phyloP scores from a whole-genome alignment of 148 eudicot genomes.

The Agrostemma githago region DNA sequence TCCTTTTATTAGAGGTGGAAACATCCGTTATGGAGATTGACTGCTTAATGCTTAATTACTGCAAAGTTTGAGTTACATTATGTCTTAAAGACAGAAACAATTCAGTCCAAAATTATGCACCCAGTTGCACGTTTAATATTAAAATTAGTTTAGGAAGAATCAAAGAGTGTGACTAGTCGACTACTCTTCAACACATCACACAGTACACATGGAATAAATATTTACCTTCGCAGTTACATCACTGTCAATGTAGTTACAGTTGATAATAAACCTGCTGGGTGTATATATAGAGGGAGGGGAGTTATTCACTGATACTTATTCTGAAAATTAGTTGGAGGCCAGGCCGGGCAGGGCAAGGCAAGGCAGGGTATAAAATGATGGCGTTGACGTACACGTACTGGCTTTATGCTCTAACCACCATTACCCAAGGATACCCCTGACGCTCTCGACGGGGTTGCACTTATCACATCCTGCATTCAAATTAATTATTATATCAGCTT shows the following conservation, averaged over 20 bases:
- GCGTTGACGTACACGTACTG: conserved; percentile 8
- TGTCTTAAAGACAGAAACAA: no score
- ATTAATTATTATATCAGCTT: neutral
- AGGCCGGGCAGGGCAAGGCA: no score
- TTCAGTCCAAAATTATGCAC: no score
- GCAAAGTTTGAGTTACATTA: no score
- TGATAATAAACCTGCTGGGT: neutral
- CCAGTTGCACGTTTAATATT: neutral
- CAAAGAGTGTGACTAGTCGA: neutral
- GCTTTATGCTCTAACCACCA: conserved; percentile 5
- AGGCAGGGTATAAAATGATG: neutral
- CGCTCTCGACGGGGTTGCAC: conserved; percentile 12
- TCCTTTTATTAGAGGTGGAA: no score
- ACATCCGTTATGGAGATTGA: no score
- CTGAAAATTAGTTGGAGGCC: neutral
- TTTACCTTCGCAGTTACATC: conserved; percentile 7
- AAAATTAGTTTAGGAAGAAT: neutral
- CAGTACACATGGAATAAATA: neutral
- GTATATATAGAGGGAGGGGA: neutral
- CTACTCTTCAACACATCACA: neutral
- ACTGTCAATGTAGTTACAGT: neutral
- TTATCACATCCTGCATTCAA: conserved; percentile 27
- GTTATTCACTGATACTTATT: neutral
- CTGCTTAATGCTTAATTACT: no score
- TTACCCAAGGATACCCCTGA: conserved; percentile 11